Percentiles rank a stretch among this genome's conserved stretches.
phyloP scores from a whole-genome alignment of 2,329 filamentous ascomycete genomes.

The Xylariaceae sp. region DNA sequence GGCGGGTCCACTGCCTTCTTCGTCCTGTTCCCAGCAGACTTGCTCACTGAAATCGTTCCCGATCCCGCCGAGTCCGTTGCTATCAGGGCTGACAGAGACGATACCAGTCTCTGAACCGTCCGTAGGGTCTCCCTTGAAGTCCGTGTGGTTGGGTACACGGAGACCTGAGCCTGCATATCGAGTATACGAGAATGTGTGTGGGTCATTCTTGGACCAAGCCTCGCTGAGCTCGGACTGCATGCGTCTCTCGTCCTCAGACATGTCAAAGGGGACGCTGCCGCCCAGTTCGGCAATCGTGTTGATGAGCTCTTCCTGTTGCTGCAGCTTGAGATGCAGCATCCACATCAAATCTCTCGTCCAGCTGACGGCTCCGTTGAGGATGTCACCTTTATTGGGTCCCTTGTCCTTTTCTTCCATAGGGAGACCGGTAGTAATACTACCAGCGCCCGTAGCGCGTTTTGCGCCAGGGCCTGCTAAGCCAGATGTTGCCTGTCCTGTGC shows the following conservation, averaged over 20 bases:
- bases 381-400: conserved; percentile 97
- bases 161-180: conserved; percentile 79
- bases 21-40: conserved; percentile 66
- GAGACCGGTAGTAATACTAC: conserved; percentile 87
- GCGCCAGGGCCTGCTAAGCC: conserved; percentile 81
- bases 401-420: conserved; percentile 98
- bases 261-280: conserved; percentile 72
- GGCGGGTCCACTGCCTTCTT: conserved; percentile 64
- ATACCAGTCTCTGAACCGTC: conserved; percentile 42
- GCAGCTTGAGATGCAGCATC: conserved; percentile 84
- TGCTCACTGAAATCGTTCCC: conserved; percentile 46
- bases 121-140: conserved; percentile 77
- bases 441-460: conserved; percentile 70
- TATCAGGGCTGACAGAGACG: conserved; percentile 52
- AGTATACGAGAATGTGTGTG: conserved; percentile 75
- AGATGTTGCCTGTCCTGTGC: conserved; percentile 75
- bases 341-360: conserved; percentile 99
- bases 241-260: conserved; percentile 86
- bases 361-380: conserved; percentile 92
- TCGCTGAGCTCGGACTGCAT: conserved; percentile 94
- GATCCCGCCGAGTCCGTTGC: conserved; percentile 35
- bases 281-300: conserved; percentile 70
- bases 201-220: conserved; percentile 76
- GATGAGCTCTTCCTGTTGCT: conserved; percentile 82
- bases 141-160: conserved; percentile 88